phyloP scores from a whole-genome alignment of 768 basidiomycete genomes.

The Saitozyma sp. region DNA sequence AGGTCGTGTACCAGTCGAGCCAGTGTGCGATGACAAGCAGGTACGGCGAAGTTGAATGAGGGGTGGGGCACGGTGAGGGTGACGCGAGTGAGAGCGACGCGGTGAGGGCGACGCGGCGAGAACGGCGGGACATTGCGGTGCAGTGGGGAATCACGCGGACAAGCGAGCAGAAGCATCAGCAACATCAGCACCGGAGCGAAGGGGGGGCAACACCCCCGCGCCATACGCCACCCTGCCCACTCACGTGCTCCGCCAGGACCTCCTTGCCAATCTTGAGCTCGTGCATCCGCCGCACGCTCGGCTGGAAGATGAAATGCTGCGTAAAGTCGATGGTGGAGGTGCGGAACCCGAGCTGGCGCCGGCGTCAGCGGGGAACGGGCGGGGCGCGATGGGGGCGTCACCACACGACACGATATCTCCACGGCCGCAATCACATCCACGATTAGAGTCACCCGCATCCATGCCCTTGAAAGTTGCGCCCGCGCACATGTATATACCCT shows the following conservation, averaged over 20 bases:
- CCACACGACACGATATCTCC: too few species aligned
- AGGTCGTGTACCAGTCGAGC: too few species aligned
- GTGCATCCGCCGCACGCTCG: slow-evolving; percentile 32
- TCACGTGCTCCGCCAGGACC: slow-evolving; percentile 36
- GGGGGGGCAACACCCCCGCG: neutral
- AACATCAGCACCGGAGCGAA: neutral
- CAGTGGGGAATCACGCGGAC: neutral
- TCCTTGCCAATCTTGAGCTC: slow-evolving; percentile 33
- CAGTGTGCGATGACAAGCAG: too few species aligned
- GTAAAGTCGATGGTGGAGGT: slow-evolving; percentile 33
- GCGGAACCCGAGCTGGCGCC: slow-evolving; percentile 41
- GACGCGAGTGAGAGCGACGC: too few species aligned
- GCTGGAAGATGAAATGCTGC: slow-evolving; percentile 23
- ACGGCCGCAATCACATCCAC: neutral
- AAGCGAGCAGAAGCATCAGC: neutral
- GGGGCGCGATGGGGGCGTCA: too few species aligned
- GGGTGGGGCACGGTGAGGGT: too few species aligned
- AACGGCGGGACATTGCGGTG: neutral
- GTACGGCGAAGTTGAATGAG: too few species aligned
- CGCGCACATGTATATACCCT: too few species aligned
- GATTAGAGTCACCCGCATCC: too few species aligned
- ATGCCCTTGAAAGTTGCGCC: too few species aligned
- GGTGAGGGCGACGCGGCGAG: too few species aligned
- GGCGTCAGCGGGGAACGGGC: neutral
- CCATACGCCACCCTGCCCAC: slow-evolving; percentile 1